Percentiles rank a stretch among this genome's conserved stretches.
These are phyloP conservation scores for Gnaphalium uliginosum DNA, from an alignment of 129 eudicot species.

Conservation along the genomic window DNA sequence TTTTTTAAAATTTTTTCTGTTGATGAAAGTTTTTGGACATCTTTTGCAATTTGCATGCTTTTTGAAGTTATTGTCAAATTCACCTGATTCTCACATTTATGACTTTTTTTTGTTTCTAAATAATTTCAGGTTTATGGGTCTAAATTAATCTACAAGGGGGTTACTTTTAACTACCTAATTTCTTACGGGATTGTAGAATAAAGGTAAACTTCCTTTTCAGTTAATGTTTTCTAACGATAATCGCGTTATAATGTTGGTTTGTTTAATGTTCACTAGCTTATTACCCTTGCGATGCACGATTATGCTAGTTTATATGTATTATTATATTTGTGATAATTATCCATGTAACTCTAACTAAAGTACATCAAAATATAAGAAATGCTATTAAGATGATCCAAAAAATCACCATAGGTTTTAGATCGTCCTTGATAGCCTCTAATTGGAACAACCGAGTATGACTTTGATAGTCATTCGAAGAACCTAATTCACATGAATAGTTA, in stretches of 20 bases:
- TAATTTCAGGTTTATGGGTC: neutral
- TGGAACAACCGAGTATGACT: too few species aligned
- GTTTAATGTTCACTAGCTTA: neutral
- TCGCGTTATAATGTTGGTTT: neutral
- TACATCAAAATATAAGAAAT: too few species aligned
- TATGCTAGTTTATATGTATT: too few species aligned
- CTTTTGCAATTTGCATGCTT: neutral
- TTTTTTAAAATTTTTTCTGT: neutral
- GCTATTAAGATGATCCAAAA: too few species aligned
- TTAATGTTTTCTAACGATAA: neutral
- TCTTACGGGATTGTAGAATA: neutral
- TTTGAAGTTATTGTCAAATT: neutral
- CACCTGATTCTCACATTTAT: neutral
- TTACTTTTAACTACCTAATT: neutral
- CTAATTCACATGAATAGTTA: too few species aligned
- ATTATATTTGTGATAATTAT: too few species aligned
- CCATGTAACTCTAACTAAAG: too few species aligned
- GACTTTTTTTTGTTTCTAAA: neutral
- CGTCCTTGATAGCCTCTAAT: too few species aligned
- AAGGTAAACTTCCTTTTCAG: neutral
- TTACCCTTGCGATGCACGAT: neutral
- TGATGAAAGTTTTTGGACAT: neutral
- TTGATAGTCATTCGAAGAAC: too few species aligned
- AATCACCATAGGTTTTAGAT: too few species aligned
- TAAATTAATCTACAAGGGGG: constrained; percentile 9